These are phyloP conservation scores for Microbotryomycetes sp. DNA, from an alignment of 1,284 basidiomycete genomes.

Conservation along the genomic window DNA sequence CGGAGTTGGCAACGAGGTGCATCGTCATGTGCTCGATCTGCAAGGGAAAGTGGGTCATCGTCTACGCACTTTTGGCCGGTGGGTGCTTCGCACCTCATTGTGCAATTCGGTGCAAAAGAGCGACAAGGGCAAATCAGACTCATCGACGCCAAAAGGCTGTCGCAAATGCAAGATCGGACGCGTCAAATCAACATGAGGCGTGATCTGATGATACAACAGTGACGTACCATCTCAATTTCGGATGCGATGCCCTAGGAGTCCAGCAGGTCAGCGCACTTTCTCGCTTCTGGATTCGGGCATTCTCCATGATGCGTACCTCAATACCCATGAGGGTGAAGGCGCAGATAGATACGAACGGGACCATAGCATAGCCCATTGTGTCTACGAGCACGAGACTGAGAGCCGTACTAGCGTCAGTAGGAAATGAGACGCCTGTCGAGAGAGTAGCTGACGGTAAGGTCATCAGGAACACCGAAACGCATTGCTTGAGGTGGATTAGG, in stretches of 20 bases:
- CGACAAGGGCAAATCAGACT: slow-evolving; percentile 34
- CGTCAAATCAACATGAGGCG: too few relatives aligned
- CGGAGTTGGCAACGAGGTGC: background rate
- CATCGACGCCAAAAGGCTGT: slow-evolving; percentile 34
- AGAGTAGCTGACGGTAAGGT: background rate
- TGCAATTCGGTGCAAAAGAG: slow-evolving; percentile 35
- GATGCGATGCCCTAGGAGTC: slow-evolving; percentile 11
- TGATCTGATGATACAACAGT: background rate
- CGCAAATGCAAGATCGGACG: background rate
- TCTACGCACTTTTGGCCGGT: too few relatives aligned
- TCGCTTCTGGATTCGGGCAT: too few relatives aligned
- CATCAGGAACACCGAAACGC: background rate
- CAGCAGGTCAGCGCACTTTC: background rate
- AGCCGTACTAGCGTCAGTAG: slow-evolving; percentile 27
- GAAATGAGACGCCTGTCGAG: background rate
- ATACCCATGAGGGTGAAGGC: slow-evolving; percentile 35
- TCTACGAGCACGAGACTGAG: slow-evolving; percentile 33
- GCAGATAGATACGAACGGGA: slow-evolving; percentile 33
- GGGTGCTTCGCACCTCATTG: slow-evolving; percentile 34
- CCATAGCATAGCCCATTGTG: slow-evolving; percentile 28
- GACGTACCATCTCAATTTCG: slow-evolving; percentile 28
- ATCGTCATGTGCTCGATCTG: slow-evolving; percentile 27
- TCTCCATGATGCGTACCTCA: slow-evolving; percentile 9
- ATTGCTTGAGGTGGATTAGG: slow-evolving; percentile 30
- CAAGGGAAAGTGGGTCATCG: too few relatives aligned